A percentile compares a stretch with the other conserved stretches of the same genome.
These are phyloP conservation scores for Tulasnella sp. DNA, from an alignment of 768 basidiomycete species.

Conservation along the genomic window DNA sequence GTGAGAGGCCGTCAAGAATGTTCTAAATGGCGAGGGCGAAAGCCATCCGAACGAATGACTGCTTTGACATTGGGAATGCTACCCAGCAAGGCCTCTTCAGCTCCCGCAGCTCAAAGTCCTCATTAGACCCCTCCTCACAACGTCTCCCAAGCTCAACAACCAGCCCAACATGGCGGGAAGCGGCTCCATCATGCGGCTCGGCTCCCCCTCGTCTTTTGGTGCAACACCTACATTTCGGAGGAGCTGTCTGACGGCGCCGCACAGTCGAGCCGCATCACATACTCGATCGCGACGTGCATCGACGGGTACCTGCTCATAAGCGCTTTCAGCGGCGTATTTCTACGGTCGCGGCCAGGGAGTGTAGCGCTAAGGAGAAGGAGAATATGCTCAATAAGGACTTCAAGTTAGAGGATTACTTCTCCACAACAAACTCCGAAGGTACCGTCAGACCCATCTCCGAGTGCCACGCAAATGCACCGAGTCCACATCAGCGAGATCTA, in stretches of 20 bases:
- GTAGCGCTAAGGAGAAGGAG: background rate
- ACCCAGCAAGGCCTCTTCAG: background rate
- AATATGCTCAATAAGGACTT: constrained; percentile 1
- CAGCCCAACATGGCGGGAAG: constrained; percentile 2
- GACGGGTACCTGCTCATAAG: constrained; percentile 5
- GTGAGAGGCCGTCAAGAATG: no score
- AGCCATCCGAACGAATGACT: no score
- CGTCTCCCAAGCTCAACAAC: background rate
- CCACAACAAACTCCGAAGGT: background rate
- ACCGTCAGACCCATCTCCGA: background rate
- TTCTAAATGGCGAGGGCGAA: no score
- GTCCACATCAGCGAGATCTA: background rate
- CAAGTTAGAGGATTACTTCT: background rate
- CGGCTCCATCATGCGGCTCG: constrained; percentile 14
- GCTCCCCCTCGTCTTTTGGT: constrained; percentile 7
- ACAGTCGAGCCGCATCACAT: constrained; percentile 1
- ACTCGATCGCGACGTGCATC: background rate
- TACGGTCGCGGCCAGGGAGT: background rate
- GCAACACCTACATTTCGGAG: background rate
- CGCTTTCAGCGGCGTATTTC: constrained; percentile 6
- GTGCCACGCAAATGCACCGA: background rate
- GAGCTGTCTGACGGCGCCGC: background rate
- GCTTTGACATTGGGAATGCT: constrained; percentile 14
- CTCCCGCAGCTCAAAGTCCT: background rate
- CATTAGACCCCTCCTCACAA: background rate